Evolutionary conservation across 192 early-diverging fungal species (phyloP).

Genomic region (Linnemannia exigua): DNA sequence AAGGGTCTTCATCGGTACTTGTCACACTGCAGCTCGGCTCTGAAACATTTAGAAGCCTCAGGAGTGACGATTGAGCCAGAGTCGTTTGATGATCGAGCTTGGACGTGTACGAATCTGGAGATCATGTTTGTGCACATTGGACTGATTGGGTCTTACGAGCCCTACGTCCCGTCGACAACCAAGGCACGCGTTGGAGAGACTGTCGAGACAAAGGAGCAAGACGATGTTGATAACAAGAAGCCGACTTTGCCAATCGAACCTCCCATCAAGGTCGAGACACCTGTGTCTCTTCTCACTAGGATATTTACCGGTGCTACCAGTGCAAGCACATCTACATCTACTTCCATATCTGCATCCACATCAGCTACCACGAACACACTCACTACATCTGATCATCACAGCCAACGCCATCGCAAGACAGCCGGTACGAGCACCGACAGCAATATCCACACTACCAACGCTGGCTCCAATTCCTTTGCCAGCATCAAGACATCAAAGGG

Average conservation of each 20-base stretch:
- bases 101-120: constrained; percentile 44
- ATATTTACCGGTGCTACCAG: not conserved
- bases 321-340: not conserved
- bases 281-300: not conserved
- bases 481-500: not conserved
- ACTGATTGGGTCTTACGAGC: constrained; percentile 18
- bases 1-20: constrained; percentile 39
- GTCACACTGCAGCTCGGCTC: constrained; percentile 14
- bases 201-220: not conserved
- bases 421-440: not conserved
- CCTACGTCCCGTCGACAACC: not conserved
- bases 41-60: constrained; percentile 37
- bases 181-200: not conserved
- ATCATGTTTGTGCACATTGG: constrained; percentile 49
- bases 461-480: not conserved
- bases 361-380: not conserved
- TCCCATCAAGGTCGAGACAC: not conserved
- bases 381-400: not conserved
- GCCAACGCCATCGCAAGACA: not conserved
- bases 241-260: not conserved
- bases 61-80: constrained; percentile 45
- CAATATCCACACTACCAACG: not conserved
- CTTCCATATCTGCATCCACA: not conserved
- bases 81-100: constrained; percentile 27
- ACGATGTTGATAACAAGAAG: not conserved